phyloP scores from a whole-genome alignment of 2,329 filamentous ascomycete species.

The Rosellinia necatrix region DNA sequence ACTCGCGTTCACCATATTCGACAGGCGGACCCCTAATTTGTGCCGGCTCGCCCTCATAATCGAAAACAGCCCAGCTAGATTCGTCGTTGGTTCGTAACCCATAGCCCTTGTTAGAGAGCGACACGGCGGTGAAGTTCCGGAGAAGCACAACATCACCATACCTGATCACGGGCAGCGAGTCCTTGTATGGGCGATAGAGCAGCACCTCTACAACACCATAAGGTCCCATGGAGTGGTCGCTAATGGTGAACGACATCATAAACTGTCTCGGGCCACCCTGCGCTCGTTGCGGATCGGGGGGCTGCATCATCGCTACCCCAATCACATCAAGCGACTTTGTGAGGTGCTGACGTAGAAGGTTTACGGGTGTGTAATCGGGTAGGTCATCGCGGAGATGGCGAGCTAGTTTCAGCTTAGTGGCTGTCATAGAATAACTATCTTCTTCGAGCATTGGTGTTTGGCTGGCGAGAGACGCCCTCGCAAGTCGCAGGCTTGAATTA shows the following conservation, averaged over 20 bases:
- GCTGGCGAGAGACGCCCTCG: constrained; percentile 34
- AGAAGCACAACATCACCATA: constrained; percentile 64
- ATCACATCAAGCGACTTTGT: constrained; percentile 58
- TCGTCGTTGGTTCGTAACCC: constrained; percentile 59
- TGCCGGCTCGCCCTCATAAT: constrained; percentile 48
- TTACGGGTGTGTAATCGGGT: constrained; percentile 58
- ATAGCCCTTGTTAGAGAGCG: constrained; percentile 59
- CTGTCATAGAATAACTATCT: constrained; percentile 39
- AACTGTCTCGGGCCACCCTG: constrained; percentile 64
- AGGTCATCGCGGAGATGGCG: constrained; percentile 54
- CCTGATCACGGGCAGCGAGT: constrained; percentile 58
- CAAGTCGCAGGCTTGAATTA: constrained; percentile 35
- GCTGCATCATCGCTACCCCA: constrained; percentile 57
- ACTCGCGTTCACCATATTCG: constrained; percentile 57
- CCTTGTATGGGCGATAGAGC: constrained; percentile 62
- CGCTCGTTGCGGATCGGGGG: constrained; percentile 56
- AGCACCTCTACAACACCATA: constrained; percentile 57
- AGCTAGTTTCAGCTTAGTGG: constrained; percentile 52
- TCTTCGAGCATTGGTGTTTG: constrained; percentile 34
- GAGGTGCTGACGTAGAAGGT: constrained; percentile 55
- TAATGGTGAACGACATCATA: constrained; percentile 61
- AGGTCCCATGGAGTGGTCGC: constrained; percentile 60
- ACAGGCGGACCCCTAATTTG: constrained; percentile 65
- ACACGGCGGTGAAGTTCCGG: constrained; percentile 58
- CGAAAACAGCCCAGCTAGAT: constrained; percentile 67